Evolutionary conservation across 768 basidiomycete species (phyloP).

Genomic region (Calocera cornea): DNA sequence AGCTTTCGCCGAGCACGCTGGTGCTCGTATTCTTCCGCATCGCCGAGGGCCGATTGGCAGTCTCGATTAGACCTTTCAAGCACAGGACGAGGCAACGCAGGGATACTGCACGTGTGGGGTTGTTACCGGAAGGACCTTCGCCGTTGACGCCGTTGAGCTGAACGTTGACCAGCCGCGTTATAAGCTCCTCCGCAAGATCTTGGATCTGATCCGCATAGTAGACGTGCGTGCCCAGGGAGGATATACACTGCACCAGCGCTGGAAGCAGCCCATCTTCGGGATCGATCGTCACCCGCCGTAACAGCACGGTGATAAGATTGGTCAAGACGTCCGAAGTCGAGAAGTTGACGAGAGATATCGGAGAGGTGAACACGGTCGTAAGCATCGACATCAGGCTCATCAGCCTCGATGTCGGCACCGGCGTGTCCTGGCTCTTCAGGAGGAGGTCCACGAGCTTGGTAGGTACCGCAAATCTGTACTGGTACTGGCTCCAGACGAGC

Average conservation of each 20-base stretch:
- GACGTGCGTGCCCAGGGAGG: constrained; percentile 76
- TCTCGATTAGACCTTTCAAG: constrained; percentile 53
- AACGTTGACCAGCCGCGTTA: constrained; percentile 55
- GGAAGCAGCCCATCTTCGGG: constrained; percentile 52
- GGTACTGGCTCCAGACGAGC: constrained; percentile 83
- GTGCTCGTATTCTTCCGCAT: background rate
- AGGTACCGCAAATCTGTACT: constrained; percentile 83
- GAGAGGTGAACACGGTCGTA: constrained; percentile 66
- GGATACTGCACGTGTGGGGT: constrained; percentile 43
- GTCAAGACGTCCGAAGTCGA: constrained; percentile 82
- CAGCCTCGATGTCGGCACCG: constrained; percentile 37
- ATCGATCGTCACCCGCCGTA: constrained; percentile 53
- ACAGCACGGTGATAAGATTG: constrained; percentile 56
- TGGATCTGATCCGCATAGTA: constrained; percentile 96
- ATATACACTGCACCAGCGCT: constrained; percentile 57
- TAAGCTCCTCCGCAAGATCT: constrained; percentile 74
- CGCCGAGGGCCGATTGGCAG: constrained; percentile 36
- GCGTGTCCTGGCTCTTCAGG: constrained; percentile 43
- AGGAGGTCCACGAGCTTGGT: constrained; percentile 71
- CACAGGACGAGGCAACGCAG: constrained; percentile 57
- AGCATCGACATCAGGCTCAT: constrained; percentile 62
- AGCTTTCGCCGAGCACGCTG: background rate
- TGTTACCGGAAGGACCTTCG: constrained; percentile 25
- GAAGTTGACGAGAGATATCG: constrained; percentile 71
- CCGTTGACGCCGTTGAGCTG: constrained; percentile 48